A percentile compares a stretch with the other conserved stretches of the same genome.
phyloP scores from a whole-genome alignment of 2,329 filamentous ascomycete genomes.

The Rhinocladiella mackenziei region DNA sequence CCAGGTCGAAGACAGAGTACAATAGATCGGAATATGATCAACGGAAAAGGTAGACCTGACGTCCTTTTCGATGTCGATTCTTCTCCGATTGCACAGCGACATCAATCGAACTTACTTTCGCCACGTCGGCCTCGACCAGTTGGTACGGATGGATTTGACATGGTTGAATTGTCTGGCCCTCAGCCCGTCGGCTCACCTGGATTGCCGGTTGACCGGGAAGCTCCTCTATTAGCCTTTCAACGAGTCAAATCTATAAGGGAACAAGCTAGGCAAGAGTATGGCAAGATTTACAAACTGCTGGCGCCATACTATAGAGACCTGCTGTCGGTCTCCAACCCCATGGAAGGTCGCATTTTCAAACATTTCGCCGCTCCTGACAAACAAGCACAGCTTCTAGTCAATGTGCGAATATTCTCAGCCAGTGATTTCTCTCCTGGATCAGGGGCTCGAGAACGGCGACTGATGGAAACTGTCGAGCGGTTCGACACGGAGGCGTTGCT shows the following conservation, averaged over 20 bases:
- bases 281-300: constrained; percentile 81
- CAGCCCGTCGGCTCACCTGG: constrained; percentile 32
- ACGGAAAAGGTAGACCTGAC: constrained; percentile 29
- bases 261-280: constrained; percentile 82
- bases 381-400: constrained; percentile 83
- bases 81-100: constrained; percentile 11
- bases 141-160: constrained; percentile 72
- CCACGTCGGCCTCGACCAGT: constrained; percentile 32
- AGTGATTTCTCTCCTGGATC: constrained; percentile 79
- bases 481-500: constrained; percentile 88
- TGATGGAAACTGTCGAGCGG: constrained; percentile 69
- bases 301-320: constrained; percentile 87
- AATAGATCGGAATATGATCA: constrained; percentile 25
- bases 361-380: constrained; percentile 83
- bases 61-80: constrained; percentile 23
- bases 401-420: constrained; percentile 71
- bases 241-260: constrained; percentile 74
- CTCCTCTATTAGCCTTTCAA: constrained; percentile 65
- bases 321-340: constrained; percentile 64
- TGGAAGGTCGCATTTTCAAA: constrained; percentile 69
- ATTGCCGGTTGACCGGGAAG: constrained; percentile 53
- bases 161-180: constrained; percentile 56
- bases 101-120: constrained; percentile 15
- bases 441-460: constrained; percentile 63
- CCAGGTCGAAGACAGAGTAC: constrained; percentile 17